Percentiles rank a stretch among this genome's conserved stretches.
Conservation (phyloP, 2,329 filamentous ascomycete genomes). For the Alternaria infectoria region DNA sequence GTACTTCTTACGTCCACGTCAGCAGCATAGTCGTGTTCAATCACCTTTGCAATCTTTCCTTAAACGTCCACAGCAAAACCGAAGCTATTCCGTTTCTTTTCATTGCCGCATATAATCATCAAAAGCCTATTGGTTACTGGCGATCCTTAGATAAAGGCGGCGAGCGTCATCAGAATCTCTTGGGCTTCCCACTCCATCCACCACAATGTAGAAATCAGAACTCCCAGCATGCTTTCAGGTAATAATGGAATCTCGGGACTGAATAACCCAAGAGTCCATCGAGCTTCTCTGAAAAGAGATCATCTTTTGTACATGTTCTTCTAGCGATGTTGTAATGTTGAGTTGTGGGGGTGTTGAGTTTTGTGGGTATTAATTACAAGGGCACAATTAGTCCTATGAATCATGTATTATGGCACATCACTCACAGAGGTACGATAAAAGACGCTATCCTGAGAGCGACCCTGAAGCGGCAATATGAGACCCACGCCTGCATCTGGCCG, state of each 20-base stretch:
- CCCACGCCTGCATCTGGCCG: slow-evolving; percentile 4
- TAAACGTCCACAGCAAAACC: neutral
- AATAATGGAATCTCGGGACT: neutral
- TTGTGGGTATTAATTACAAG: neutral
- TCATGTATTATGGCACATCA: neutral
- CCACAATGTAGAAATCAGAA: neutral
- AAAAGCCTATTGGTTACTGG: neutral
- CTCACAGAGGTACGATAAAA: neutral
- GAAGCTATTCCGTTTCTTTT: neutral
- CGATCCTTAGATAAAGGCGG: neutral
- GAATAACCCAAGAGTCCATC: neutral
- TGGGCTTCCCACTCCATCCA: neutral
- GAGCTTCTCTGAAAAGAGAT: neutral
- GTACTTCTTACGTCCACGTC: neutral
- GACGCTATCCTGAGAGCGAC: neutral
- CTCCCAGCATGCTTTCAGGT: neutral
- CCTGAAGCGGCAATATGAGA: slow-evolving; percentile 4
- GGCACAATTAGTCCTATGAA: neutral
- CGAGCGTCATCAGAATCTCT: neutral
- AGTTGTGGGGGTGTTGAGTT: neutral
- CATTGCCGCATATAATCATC: neutral
- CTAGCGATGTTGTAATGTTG: neutral
- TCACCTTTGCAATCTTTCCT: neutral
- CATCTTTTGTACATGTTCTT: neutral
- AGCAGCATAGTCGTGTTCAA: neutral